Base-by-base conservation (phyloP, 495 filamentous ascomycete species). In the Massariosphaeria phaeospora region DNA sequence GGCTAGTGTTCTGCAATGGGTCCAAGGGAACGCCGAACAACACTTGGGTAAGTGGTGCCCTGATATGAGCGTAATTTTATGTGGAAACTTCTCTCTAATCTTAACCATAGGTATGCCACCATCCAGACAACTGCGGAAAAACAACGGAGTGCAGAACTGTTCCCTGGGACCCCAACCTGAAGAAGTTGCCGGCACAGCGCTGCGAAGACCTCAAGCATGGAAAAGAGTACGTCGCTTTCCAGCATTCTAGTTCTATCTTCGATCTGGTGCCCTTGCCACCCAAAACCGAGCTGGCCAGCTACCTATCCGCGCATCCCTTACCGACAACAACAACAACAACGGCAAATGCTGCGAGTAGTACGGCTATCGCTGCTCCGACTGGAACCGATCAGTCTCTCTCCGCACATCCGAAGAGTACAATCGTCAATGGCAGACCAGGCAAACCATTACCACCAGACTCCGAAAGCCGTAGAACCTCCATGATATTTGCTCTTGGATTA, bases 11-110 rank as follows among this genome's bases (percentile, higher is more conserved):
- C 21, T 59, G 55, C 24, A 33, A 57, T 29, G 54, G 54, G 2
- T 33, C 20, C 4, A 20, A 40, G 25, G 18, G 23, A 1, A 40
- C 30, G 2, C 52, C 52, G 23, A 48, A 56, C 17, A 41, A 48
- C 13, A 55, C 52, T 9, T 57, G 47, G 55, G 38, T 55, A 40
- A 17, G 52, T n/a, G n/a, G n/a, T n/a, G n/a, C n/a, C n/a, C n/a
- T n/a, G n/a, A n/a, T 4, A 2, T 11, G n/a, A 15, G 3, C 34
- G 10, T 10, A 11, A 27, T 18, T 13, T 3, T 11, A 18, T 10
- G 24, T 11, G 15, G 23, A 29, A 39, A 2, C 12, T 20, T 25
- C 4, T 3, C 3, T 3, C 30, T 39, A n/a, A 34, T 33, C 34
- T 7, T 4, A 18, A 24, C 13, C 8, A 21, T 17, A 54, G 50